Evolutionary conservation across 306 rosid species (phyloP), one percentile per base, ranked within the genome.

Genomic region (Vachellia collinsii): DNA sequence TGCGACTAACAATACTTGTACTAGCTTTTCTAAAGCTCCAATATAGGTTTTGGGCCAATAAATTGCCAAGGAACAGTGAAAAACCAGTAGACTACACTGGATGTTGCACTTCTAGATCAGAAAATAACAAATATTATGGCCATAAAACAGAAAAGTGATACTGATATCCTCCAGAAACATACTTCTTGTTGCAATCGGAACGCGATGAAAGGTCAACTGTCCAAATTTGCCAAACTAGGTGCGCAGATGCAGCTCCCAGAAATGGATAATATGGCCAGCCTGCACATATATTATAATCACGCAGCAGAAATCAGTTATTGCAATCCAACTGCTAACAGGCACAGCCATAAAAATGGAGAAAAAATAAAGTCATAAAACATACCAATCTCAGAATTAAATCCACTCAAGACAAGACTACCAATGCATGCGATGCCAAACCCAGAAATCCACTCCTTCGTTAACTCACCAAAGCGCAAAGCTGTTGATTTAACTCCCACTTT

Each of bases 401-500:
- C 99, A 81, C 89, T 71, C 64, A 95, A 85, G 75, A 89, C 92
- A 86, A 95, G 96, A 85, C 87, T 72, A 47, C 97, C 75, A 39
- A 91, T 82, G 89, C 97, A 88, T 71, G 92, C 91, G 76, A 88
- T 58, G 77, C 97, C 94, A 83, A 95, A 95, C 79, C 89, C 92
- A 41, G 90, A 56, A 81, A 89, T 84, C 98, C 99, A 93, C 80
- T 86, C 83, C 87, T 93, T 93, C 0, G 97, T 91, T 11, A 77
- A 93, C 87, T 89, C 97, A 56, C 94, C 97, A 82, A 95, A 95
- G 82, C 88, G 89, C 86, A 95, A 85, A 79, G 99, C 99, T n/a
- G 97, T 95, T 82, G 97, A 95, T 83, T 91, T 93, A 84, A 93
- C 91, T 83, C 97, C 97, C 63, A 95, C 98, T 87, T 89, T 93